Conservation (phyloP, 495 filamentous ascomycete species). For the Aspergillus carlsbadensis region DNA sequence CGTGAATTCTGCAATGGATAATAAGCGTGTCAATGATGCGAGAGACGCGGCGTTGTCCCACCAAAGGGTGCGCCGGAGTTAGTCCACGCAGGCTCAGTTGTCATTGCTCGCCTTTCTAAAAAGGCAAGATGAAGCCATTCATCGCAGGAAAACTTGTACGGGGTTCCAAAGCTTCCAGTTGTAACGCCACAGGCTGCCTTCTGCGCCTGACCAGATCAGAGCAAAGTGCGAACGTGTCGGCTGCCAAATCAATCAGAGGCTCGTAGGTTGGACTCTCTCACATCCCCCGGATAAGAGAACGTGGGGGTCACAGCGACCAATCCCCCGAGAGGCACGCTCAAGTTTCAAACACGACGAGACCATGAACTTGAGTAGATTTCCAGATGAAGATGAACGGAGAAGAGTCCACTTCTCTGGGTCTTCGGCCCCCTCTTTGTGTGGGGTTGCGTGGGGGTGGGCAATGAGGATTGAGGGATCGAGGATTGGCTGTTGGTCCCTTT, state of each 20-base stretch:
- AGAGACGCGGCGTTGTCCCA: background rate
- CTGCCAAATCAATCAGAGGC: background rate
- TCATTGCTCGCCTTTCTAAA: background rate
- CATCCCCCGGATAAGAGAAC: conserved; percentile 11
- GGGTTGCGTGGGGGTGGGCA: conserved; percentile 17
- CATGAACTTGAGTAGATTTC: background rate
- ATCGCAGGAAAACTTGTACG: background rate
- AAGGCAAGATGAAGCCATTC: background rate
- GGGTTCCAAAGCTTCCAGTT: background rate
- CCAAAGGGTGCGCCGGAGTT: background rate
- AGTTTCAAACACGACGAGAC: background rate
- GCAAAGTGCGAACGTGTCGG: background rate
- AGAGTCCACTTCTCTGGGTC: background rate
- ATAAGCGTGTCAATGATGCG: background rate
- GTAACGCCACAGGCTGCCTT: background rate
- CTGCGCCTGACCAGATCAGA: background rate
- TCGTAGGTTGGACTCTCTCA: background rate
- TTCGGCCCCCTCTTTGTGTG: conserved; percentile 9
- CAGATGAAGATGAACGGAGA: background rate
- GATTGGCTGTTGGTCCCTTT: background rate
- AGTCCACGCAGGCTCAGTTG: background rate
- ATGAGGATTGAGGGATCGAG: background rate
- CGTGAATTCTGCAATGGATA: background rate
- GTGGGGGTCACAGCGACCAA: conserved; percentile 3
- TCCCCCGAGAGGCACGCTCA: background rate